Evolutionary conservation across 1,284 basidiomycete genomes (phyloP).

Genomic region (Veloboletus limbatus): DNA sequence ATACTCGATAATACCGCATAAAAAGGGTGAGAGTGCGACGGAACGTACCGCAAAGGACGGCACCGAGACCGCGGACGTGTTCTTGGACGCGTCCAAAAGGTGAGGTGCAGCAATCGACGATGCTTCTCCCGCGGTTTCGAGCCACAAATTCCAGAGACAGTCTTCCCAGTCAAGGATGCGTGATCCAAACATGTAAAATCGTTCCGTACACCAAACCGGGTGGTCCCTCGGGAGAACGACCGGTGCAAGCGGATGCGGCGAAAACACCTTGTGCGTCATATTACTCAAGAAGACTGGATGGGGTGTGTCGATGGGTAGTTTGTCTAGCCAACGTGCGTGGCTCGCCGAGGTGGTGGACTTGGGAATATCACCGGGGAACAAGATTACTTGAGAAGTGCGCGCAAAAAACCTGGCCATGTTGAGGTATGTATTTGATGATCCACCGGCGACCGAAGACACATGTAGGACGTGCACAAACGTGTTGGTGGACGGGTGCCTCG

Average conservation of each 20-base stretch:
- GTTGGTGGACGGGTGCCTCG: conserved; percentile 22
- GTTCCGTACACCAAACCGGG: conserved; percentile 62
- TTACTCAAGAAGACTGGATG: conserved; percentile 28
- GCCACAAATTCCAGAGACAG: conserved; percentile 67
- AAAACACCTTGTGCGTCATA: conserved; percentile 24
- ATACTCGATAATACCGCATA: background rate
- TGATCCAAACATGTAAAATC: conserved; percentile 46
- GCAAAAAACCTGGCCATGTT: conserved; percentile 64
- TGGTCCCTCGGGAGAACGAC: conserved; percentile 47
- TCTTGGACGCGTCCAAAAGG: conserved; percentile 18
- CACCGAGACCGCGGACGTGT: conserved; percentile 14
- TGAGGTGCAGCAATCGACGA: conserved; percentile 30
- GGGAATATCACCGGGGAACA: conserved; percentile 47
- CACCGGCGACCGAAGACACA: conserved; percentile 35
- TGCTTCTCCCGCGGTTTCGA: conserved; percentile 48
- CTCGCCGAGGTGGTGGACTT: background rate
- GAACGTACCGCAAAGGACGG: conserved; percentile 18
- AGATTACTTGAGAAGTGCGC: conserved; percentile 43
- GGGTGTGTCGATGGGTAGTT: conserved; percentile 30
- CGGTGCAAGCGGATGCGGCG: conserved; percentile 43
- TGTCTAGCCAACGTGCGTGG: conserved; percentile 17
- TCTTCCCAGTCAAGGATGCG: conserved; percentile 58
- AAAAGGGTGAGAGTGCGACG: background rate
- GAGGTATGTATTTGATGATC: conserved; percentile 53
- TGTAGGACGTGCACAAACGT: conserved; percentile 51